Base-by-base conservation (phyloP, 352 stramenopile species). In the Pythium diclinum region DNA sequence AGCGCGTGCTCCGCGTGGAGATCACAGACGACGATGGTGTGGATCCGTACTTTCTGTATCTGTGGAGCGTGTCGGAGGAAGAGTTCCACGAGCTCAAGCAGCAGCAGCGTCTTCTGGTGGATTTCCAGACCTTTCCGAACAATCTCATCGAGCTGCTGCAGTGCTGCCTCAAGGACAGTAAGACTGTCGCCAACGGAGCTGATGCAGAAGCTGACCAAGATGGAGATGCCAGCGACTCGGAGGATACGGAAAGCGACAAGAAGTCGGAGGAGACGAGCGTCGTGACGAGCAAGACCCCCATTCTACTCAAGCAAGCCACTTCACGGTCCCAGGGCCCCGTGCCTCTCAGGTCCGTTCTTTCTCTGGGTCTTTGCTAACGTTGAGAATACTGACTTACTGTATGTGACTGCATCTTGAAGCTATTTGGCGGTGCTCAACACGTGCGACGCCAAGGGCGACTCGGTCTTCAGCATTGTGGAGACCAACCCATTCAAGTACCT, bases 401-500 rank as follows among this genome's bases (percentile, higher is more conserved):
- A 17, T 42, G 10, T 42, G 36, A 14, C 9, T 42, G 36, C 13
- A 32, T 61, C 38, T 63, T 65, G 28, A 46, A 92, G 87, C 57
- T 95, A 94, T 68, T 73, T 95, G 36, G 87, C 85, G 33, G 87
- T 95, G 32, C 61, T 95, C 30, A 92, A 92, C 63, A 94, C 84
- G 33, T 79, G 67, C 16, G 81, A 93, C 56, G 54, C 55, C 32
- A 70, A 83, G 28, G 79, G 74, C n/a, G 70, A 87, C 51, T 89
- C 79, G 4, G 68, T 91, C 19, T 97, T 98, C 69, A 95, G 85
- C 34, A 92, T 98, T 47, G 89, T 98, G 44, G 94, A 98, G 77
- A 96, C 92, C 21, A 98, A 97, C 56, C 83, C 70, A 23, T 98
- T 98, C 80, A 98, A 98, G 77, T 87, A 97, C 67, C 67, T 98